Evolutionary conservation across 495 filamentous ascomycete species (phyloP).

Genomic region (Bryoglossum gracile): DNA sequence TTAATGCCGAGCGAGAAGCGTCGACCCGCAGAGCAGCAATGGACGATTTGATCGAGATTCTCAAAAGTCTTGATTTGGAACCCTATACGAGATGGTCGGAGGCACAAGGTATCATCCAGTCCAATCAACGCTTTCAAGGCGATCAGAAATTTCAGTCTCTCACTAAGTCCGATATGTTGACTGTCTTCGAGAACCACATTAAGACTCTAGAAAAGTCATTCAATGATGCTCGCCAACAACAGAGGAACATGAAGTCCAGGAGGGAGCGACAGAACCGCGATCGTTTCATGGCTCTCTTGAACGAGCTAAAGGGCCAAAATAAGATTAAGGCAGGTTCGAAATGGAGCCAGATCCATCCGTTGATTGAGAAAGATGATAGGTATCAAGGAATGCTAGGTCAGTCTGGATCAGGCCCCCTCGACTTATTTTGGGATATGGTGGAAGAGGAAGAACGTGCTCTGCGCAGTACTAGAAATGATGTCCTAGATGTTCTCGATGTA

Average conservation of each 20-base stretch:
- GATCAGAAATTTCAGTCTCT: slow-evolving; percentile 87
- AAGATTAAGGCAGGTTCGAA: slow-evolving; percentile 87
- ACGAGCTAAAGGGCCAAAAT: slow-evolving; percentile 63
- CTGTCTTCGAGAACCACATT: slow-evolving; percentile 90
- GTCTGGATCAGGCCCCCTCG: slow-evolving; percentile 79
- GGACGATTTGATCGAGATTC: slow-evolving; percentile 70
- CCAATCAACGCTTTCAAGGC: slow-evolving; percentile 69
- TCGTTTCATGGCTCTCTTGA: slow-evolving; percentile 63
- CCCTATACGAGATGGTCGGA: slow-evolving; percentile 95
- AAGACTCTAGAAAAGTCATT: slow-evolving; percentile 82
- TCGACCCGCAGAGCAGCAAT: slow-evolving; percentile 70
- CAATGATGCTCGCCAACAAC: slow-evolving; percentile 80
- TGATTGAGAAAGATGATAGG: slow-evolving; percentile 73
- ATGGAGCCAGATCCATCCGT: slow-evolving; percentile 76
- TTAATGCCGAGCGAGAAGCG: slow-evolving; percentile 66
- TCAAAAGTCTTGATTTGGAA: slow-evolving; percentile 81
- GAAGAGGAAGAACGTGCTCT: slow-evolving; percentile 87
- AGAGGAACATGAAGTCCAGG: slow-evolving; percentile 71
- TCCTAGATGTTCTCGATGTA: slow-evolving; percentile 86
- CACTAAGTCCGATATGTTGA: slow-evolving; percentile 83
- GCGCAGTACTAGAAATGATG: slow-evolving; percentile 72
- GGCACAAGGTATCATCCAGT: slow-evolving; percentile 73
- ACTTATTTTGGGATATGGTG: slow-evolving; percentile 94
- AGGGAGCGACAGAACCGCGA: slow-evolving; percentile 83
- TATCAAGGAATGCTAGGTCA: slow-evolving; percentile 84